Evolutionary conservation across 2,329 filamentous ascomycete genomes (phyloP).

Genomic region (Clarireedia sp.): DNA sequence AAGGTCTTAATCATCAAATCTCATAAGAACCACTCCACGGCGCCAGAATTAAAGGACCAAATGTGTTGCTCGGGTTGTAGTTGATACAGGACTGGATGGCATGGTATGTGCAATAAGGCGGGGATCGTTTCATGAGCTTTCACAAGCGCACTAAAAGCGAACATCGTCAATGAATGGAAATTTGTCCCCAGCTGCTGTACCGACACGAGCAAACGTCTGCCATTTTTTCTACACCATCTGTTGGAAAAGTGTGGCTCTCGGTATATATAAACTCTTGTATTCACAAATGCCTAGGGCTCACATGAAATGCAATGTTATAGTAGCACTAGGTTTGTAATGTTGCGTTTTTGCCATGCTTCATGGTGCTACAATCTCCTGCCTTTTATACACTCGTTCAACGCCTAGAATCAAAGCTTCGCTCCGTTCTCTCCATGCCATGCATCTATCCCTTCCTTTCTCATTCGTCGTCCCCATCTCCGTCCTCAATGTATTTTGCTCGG

Average conservation of each 20-base stretch:
- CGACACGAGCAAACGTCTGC: too few relatives aligned
- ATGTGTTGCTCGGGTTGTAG: not conserved
- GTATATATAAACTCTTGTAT: too few relatives aligned
- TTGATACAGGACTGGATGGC: not conserved
- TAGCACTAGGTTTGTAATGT: not conserved
- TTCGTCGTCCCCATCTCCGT: conserved; percentile 54
- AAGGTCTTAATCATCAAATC: not conserved
- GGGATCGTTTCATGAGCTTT: conserved; percentile 3
- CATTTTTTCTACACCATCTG: too few relatives aligned
- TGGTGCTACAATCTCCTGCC: conserved; percentile 18
- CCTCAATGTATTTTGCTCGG: conserved; percentile 76
- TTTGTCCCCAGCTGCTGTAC: too few relatives aligned
- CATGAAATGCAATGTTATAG: not conserved
- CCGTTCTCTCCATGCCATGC: not conserved
- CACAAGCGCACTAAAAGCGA: not conserved
- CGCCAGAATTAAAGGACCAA: not conserved
- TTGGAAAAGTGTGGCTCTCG: too few relatives aligned
- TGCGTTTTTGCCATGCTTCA: conserved; percentile 8
- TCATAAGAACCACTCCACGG: not conserved
- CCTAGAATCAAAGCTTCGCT: conserved; percentile 1
- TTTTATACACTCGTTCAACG: conserved; percentile 25
- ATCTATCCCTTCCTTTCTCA: conserved; percentile 9
- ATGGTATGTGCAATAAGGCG: not conserved
- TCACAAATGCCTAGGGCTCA: too few relatives aligned
- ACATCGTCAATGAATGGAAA: too few relatives aligned